phyloP scores from a whole-genome alignment of 306 rosid species.

The Phaseolus lunatus region DNA sequence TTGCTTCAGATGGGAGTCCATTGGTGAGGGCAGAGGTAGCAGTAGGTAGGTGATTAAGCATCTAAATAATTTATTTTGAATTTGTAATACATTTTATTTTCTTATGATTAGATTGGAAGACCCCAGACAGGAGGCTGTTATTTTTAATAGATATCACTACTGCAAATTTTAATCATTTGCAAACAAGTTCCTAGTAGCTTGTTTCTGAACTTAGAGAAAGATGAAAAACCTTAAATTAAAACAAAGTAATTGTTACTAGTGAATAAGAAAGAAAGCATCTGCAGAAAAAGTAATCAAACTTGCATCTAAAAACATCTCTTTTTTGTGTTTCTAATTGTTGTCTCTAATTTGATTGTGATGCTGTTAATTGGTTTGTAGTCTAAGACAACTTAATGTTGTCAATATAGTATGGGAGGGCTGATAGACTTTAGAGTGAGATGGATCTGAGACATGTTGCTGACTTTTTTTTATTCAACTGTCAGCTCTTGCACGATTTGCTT shows the following conservation, averaged over 20 bases:
- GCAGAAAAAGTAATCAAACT: neutral
- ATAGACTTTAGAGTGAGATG: neutral
- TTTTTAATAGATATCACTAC: neutral
- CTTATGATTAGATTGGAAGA: constrained; percentile 5
- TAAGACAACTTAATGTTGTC: neutral
- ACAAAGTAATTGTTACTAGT: neutral
- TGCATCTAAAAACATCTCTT: constrained; percentile 21
- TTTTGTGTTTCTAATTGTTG: neutral
- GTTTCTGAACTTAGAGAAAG: constrained; percentile 14
- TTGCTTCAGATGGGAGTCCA: constrained; percentile 97
- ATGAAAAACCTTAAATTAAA: neutral
- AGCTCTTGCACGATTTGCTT: constrained; percentile 95
- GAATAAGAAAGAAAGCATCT: constrained; percentile 3
- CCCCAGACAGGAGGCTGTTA: neutral
- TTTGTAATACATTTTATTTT: constrained; percentile 12
- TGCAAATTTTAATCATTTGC: constrained; percentile 20
- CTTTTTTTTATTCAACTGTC: constrained; percentile 34
- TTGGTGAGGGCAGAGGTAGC: constrained; percentile 98
- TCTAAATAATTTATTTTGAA: constrained; percentile 35
- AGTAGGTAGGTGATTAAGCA: constrained; percentile 77
- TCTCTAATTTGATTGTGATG: neutral
- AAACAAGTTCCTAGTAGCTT: constrained; percentile 6
- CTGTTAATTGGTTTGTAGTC: constrained; percentile 15
- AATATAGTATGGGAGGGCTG: constrained; percentile 16
- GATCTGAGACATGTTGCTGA: constrained; percentile 28